Percentiles rank a stretch among this genome's conserved stretches.
These are phyloP conservation scores for Lyophyllum decastes DNA, from an alignment of 768 basidiomycete species.

Conservation along the genomic window DNA sequence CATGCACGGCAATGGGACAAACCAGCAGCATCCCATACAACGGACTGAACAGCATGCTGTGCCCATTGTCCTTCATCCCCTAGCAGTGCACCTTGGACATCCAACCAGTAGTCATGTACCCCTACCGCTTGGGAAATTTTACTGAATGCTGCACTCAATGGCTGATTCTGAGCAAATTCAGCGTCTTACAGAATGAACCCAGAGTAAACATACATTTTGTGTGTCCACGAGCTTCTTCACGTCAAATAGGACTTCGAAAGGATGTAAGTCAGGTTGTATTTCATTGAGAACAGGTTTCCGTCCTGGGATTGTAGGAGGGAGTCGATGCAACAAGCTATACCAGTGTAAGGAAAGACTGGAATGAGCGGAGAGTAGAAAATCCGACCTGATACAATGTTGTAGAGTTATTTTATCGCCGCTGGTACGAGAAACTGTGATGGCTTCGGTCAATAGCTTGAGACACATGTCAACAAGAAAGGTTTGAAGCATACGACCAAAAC, in stretches of 20 bases:
- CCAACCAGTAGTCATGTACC: constrained; percentile 72
- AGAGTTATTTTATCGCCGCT: constrained; percentile 70
- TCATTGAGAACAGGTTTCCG: constrained; percentile 62
- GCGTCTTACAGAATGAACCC: background rate
- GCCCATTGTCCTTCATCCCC: constrained; percentile 66
- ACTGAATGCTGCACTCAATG: constrained; percentile 65
- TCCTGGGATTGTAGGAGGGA: constrained; percentile 52
- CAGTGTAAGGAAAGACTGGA: background rate
- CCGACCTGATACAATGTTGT: constrained; percentile 78
- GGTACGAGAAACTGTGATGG: constrained; percentile 75
- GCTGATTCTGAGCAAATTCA: constrained; percentile 56
- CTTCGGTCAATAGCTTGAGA: constrained; percentile 69
- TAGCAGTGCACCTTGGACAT: constrained; percentile 50
- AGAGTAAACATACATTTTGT: constrained; percentile 46
- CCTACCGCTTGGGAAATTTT: constrained; percentile 68
- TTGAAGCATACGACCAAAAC: background rate
- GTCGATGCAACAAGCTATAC: constrained; percentile 67
- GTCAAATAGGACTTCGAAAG: constrained; percentile 76
- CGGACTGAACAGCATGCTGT: constrained; percentile 72
- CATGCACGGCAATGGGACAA: constrained; percentile 8
- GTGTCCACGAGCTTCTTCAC: constrained; percentile 75
- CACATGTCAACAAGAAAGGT: background rate
- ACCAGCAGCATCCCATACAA: constrained; percentile 76
- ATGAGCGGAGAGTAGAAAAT: background rate
- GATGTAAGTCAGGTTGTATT: constrained; percentile 75